A percentile compares a stretch with the other conserved stretches of the same genome.
Evolutionary conservation across 2,329 filamentous ascomycete genomes (phyloP).

Genomic region (Alternaria panax): DNA sequence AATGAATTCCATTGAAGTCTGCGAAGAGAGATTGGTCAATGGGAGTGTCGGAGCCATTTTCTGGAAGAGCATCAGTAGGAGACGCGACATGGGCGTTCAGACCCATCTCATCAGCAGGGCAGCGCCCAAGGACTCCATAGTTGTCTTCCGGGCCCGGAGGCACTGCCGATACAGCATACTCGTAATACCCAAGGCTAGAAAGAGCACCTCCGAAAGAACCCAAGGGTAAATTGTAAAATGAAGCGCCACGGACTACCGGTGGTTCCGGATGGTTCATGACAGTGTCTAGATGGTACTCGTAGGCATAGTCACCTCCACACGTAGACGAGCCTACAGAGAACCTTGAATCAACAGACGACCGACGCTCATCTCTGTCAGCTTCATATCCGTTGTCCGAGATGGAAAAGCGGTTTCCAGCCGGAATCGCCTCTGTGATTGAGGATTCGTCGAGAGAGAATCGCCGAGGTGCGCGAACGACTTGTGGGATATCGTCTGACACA

Average conservation of each 20-base stretch:
- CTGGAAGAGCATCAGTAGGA: neutral
- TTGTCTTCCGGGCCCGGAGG: neutral
- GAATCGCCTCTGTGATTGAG: neutral
- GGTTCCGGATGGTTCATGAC: neutral
- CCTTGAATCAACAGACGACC: neutral
- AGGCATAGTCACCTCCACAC: neutral
- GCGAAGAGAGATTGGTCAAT: conserved; percentile 12
- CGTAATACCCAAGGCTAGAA: neutral
- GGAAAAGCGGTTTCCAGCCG: neutral
- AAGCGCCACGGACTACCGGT: neutral
- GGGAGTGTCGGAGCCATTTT: neutral
- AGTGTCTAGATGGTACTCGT: neutral
- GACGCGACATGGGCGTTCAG: neutral
- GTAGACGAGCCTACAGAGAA: neutral
- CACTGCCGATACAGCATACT: neutral
- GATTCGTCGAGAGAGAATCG: neutral
- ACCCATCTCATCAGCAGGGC: neutral
- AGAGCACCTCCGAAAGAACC: too few species aligned
- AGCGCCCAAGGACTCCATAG: too few species aligned
- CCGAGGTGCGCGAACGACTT: neutral
- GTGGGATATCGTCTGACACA: neutral
- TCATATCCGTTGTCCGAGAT: neutral
- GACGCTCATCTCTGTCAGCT: neutral
- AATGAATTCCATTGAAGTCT: neutral
- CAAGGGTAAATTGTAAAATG: neutral